A percentile compares a stretch with the other conserved stretches of the same genome.
phyloP scores from a whole-genome alignment of 116 monocot species.

The Zostera marina region DNA sequence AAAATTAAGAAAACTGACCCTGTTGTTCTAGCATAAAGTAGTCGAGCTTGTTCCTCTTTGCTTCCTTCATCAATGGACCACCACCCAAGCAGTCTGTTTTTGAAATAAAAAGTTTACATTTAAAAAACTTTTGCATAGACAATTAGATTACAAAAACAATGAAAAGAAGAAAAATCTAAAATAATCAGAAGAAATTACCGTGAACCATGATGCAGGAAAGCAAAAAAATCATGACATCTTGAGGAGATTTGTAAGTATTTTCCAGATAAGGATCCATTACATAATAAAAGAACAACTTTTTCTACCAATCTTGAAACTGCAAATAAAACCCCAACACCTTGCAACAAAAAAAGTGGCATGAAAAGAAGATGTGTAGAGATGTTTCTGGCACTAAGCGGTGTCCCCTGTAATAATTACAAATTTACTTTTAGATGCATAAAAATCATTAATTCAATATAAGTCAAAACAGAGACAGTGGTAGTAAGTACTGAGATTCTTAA shows the following conservation, averaged over 20 bases:
- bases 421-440: background rate
- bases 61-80: constrained; percentile 99
- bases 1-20: constrained; percentile 32
- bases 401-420: constrained; percentile 42
- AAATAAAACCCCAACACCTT: constrained; percentile 78
- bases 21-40: constrained; percentile 43
- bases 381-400: constrained; percentile 52
- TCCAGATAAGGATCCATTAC: constrained; percentile 34
- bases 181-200: constrained; percentile 24
- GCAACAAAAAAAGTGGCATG: constrained; percentile 70
- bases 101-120: background rate
- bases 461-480: background rate
- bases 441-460: background rate
- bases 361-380: constrained; percentile 73
- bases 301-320: constrained; percentile 62
- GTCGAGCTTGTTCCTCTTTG: constrained; percentile 85
- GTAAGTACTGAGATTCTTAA: too few species aligned
- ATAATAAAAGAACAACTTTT: constrained; percentile 63
- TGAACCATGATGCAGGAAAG: constrained; percentile 88
- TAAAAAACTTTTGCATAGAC: background rate
- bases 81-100: constrained; percentile 74
- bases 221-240: constrained; percentile 61
- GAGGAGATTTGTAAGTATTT: constrained; percentile 57
- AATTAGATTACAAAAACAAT: background rate
- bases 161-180: background rate